Base-by-base conservation (phyloP, 495 filamentous ascomycete species). In the Penicillium roqueforti region DNA sequence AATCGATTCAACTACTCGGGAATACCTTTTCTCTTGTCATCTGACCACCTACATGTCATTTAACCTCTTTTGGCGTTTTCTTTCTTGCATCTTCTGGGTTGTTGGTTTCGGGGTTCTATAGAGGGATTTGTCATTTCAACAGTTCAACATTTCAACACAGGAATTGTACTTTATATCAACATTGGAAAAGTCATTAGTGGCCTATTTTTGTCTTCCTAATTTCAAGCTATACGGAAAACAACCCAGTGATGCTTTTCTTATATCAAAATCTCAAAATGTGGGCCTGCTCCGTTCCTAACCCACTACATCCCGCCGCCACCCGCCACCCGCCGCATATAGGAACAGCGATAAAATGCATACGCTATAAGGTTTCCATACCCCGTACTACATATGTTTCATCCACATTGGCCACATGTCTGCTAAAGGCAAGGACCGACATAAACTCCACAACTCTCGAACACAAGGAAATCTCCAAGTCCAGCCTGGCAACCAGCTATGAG, bases 31-130 rank as follows among this genome's bases (percentile, higher is more conserved):
- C 20, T 43, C 14, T 34, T 43, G 18, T 42, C 19, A 18, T 23
- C 19, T 25, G 18, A 32, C 20, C 28, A 18, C 19, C 9, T 52
- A 23, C 28, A 44, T 50, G 46, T 41, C 22, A 52, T 54, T 47
- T 34, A 34, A 26, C 44, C 38, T 43, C 44, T 51, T 47, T 51
- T 47, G 64, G 64, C 62, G 61, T 53, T 53, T 48, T 37, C 43
- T 56, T 37, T 38, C 32, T 44, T 62, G 61, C 63, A 66, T 64
- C 38, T 49, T 41, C 55, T 53, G 58, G 54, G 41, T 42, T 46
- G 31, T 44, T 5, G 50, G 55, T 52, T 51, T 50, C 19, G 58
- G 34, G 39, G 48, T 57, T 49, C 59, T 14, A 29, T 59, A 53
- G 47, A 26, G 22, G 32, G 37, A 45, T 32, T 51, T 49, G 38